phyloP scores from a whole-genome alignment of 306 rosid genomes.

The Vigna reflexopilosa region DNA sequence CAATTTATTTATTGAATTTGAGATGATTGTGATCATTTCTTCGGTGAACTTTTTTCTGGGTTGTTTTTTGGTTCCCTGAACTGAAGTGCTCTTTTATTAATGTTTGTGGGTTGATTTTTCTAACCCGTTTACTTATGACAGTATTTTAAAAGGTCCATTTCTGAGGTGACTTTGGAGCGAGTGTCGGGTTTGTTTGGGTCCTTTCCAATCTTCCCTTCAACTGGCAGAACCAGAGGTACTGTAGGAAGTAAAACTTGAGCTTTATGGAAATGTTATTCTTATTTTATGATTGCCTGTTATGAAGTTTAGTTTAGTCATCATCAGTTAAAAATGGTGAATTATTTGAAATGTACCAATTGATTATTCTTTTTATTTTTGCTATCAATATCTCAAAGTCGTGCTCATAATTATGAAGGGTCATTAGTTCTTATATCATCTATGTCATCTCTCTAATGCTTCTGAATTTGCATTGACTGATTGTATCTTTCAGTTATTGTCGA shows the following conservation, averaged over 20 bases:
- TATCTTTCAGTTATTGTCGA: background rate
- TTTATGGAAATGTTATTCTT: background rate
- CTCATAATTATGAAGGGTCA: background rate
- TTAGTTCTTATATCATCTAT: background rate
- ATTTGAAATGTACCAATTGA: background rate
- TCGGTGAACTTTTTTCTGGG: slow-evolving; percentile 5
- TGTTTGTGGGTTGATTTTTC: slow-evolving; percentile 23
- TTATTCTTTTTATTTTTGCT: background rate
- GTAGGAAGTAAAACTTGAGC: slow-evolving; percentile 17
- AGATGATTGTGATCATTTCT: slow-evolving; percentile 12
- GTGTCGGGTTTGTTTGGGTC: slow-evolving; percentile 72
- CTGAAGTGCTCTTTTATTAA: slow-evolving; percentile 1
- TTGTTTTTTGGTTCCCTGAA: slow-evolving; percentile 34
- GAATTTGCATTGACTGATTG: slow-evolving; percentile 19
- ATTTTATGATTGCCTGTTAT: slow-evolving; percentile 7
- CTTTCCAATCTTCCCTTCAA: slow-evolving; percentile 67
- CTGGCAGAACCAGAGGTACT: slow-evolving; percentile 67
- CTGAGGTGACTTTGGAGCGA: slow-evolving; percentile 73
- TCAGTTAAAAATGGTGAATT: background rate
- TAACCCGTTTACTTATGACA: slow-evolving; percentile 51
- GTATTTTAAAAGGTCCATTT: slow-evolving; percentile 73
- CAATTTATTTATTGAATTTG: slow-evolving; percentile 2
- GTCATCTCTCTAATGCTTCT: background rate
- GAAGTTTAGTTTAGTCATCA: background rate
- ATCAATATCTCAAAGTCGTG: background rate